Base-by-base conservation (phyloP, 2,329 filamentous ascomycete genomes). In the Ophiocordyceps polyrhachis-furcata region DNA sequence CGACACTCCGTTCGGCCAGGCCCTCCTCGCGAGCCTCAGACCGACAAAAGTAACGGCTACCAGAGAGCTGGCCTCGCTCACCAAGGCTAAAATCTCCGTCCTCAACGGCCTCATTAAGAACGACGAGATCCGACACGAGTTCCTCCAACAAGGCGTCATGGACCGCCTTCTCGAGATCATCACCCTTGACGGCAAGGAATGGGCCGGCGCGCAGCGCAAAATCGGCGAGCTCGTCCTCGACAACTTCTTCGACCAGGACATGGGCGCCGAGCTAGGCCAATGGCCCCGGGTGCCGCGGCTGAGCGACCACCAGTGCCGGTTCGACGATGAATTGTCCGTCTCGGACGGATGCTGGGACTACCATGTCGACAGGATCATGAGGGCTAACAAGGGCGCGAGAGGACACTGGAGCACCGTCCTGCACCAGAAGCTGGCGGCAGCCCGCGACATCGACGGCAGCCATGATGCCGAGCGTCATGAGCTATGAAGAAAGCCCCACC, bases 171-270 rank as follows among this genome's bases (percentile, higher is more conserved):
- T 78, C 14, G 64, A 68, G 40, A 65, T 77, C 7, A 65, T 81
- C 32, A 52, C 65, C 4, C 64, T 61, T 9, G 59, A 66, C 21
- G 66, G 61, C n/a, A 57, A 62, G 5, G 63, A 65, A 23, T 74
- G 75, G 63, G 66, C 66, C 14, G 54, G 60, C 1, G 67, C 71
- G 6, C 67, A 71, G 54, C 67, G 66, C 47, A 74, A 71, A 53
- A 69, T 72, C 21, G 74, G 70, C 2, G 66, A 75, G 48, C 64
- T 81, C 46, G 66, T 80, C 25, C 65, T 73, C 31, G 79, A 83
- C 53, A 77, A 69, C 48, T 83, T 82, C 54, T 61, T 83, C n/a
- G 78, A 83, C 53, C 68, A 71, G 49, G 67, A 72, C 46, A 76
- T 79, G 67, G 76, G 76, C 38, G 76, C 76, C 2, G 62, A 63